Conservation (phyloP, 306 rosid species). For the Senna tora region DNA sequence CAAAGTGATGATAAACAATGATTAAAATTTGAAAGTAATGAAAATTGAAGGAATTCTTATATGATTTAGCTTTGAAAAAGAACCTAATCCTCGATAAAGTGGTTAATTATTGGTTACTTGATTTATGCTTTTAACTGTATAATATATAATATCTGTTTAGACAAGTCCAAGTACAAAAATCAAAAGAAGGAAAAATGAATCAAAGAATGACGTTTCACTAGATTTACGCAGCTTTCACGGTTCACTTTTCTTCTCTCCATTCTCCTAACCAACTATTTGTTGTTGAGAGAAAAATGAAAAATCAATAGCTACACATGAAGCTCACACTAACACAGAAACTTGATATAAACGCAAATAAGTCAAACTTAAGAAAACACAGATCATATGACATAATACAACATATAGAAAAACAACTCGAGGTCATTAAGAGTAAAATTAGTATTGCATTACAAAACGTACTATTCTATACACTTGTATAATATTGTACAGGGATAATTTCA, state of each 20-base stretch:
- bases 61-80: not conserved
- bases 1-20: too few species aligned
- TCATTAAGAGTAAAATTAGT: not conserved
- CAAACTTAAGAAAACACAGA: too few species aligned
- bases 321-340: too few species aligned
- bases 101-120: not conserved
- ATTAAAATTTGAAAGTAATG: too few species aligned
- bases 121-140: not conserved
- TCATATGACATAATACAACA: too few species aligned
- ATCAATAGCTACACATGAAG: too few species aligned
- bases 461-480: not conserved
- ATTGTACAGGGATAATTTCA: not conserved
- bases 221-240: not conserved
- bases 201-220: not conserved
- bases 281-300: not conserved
- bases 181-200: not conserved
- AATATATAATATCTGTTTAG: not conserved
- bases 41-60: not conserved
- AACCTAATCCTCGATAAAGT: not conserved
- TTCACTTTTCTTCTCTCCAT: not conserved
- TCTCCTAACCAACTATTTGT: not conserved
- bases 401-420: too few species aligned
- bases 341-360: too few species aligned
- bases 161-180: not conserved
- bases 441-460: not conserved